Conservation (phyloP, 2,329 filamentous ascomycete species). For the Karstenula rhodostoma region DNA sequence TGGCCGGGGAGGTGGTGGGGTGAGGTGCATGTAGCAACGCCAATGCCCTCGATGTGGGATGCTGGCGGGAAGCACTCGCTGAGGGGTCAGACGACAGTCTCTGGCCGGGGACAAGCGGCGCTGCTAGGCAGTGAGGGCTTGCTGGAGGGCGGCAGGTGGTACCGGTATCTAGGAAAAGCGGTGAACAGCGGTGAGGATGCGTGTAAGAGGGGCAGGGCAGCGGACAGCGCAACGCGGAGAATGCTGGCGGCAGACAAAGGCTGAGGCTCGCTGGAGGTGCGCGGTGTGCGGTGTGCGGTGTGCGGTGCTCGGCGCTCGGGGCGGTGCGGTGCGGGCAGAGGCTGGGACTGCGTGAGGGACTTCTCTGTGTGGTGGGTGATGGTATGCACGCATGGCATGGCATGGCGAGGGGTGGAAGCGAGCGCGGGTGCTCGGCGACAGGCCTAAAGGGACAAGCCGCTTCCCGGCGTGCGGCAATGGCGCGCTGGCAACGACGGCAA, state of each 20-base stretch:
- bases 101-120: conserved; percentile 24
- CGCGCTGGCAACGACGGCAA: too few species aligned
- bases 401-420: background rate
- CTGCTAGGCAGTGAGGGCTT: conserved; percentile 11
- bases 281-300: background rate
- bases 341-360: background rate
- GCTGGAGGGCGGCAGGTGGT: conserved; percentile 9
- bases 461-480: background rate
- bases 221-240: background rate
- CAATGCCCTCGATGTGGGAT: conserved; percentile 8
- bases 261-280: background rate
- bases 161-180: too few species aligned
- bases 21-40: background rate
- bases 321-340: background rate
- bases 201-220: conserved; percentile 8
- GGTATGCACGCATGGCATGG: background rate
- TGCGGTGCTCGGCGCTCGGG: background rate
- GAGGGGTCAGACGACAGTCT: conserved; percentile 43
- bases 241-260: background rate
- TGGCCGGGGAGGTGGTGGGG: conserved; percentile 5
- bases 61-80: background rate
- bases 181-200: conserved; percentile 34
- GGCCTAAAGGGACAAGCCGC: background rate
- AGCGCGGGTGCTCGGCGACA: background rate
- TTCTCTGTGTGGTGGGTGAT: background rate